Evolutionary conservation across 805 yeast species (phyloP), one percentile per base, ranked within the genome.

Genomic region (Diddensiella santjacobensis): DNA sequence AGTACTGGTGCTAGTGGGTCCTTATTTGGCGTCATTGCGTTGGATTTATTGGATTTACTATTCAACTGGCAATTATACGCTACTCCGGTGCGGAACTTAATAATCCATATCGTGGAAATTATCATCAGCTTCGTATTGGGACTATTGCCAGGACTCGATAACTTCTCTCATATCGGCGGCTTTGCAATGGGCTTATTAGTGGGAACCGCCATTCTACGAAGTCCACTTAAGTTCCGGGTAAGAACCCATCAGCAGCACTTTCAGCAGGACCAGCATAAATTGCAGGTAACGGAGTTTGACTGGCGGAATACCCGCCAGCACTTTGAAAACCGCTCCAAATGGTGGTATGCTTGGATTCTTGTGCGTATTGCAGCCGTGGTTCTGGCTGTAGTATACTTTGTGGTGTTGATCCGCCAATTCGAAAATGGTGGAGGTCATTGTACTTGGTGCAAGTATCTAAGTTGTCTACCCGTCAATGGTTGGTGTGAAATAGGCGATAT

Each of bases 121-220:
- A 57, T 82, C 10, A 69, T 82, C 3, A 72, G 81, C 33, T 71
- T 84, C 40, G 83, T 75, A 4, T 65, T 84, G 17, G 90, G 90
- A 0, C 67, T 84, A 17, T 65, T 84, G 13, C 90, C 90, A 0
- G 90, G 90, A 0, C 60, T 84, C 46, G 90, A 84, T 62, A 84
- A 84, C 60, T 84, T 84, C 58, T 74, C 84, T 38, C 89, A 84
- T 62, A 76, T 84, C 55, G 90, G 90, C 8, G 90, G 90, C 3
- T 81, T 83, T 65, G 75, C 80, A 20, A 67, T 79, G 65, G 90
- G 90, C 0, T 33, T 80, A 0, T 59, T 78, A 22, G 54, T 72
- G 29, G 78, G 83, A 0, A 57, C 80, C 0, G 65, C 74, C 1
- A 52, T 82, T 8, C 58, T 84, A 35, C 71, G 78, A 35, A 82